Evolutionary conservation across 176 grass and related monocot genomes (phyloP), one percentile per base, ranked within the genome.

Genomic region (Puya raimondii): DNA sequence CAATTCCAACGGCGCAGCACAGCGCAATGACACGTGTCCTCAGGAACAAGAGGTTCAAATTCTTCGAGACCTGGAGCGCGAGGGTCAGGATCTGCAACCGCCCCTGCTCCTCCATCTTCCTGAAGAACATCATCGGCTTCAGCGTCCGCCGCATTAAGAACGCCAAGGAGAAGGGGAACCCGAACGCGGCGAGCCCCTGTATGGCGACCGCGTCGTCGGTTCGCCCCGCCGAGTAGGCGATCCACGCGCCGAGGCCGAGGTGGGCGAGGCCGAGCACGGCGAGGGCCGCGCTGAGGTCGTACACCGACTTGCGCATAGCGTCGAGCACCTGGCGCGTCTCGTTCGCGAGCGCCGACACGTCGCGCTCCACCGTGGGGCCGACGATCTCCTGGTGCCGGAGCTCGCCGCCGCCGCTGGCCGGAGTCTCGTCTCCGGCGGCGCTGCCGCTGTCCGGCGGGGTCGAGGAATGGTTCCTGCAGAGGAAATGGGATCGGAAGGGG

Each of bases 331-430:
- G 68, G 18, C 89, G 82, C 58, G 87, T 82, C 84, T 99, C 94
- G 66, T 88, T 86, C 9, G 89, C 94, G 4, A 99, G 84, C 12
- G 80, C 69, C 49, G 94, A 99, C 29, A 72, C 70, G 80, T 99
- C 89, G 58, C 89, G 84, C 72, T 88, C 94, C 50, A 99, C 89
- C 63, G 94, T 99, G 17, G 94, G 94, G 2, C 87, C 94, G 76
- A 89, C 84, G 48, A 99, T 99, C 80, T 99, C 94, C 70, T 99
- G 89, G 70, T 99, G 89, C 74, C 64, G 73, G 76, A 99, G 83
- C 47, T 63, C 75, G 16, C 10, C 56, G 10, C 0, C 5, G 53
- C 3, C 10, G 16, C 56, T 22, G 8, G 75, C 20, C 2, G 5
- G 12, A 17, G 15, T 18, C n/a, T n/a, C 8, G 50, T 25, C 1